phyloP scores from a whole-genome alignment of 257 asterid species.

The Jacaranda copaia region DNA sequence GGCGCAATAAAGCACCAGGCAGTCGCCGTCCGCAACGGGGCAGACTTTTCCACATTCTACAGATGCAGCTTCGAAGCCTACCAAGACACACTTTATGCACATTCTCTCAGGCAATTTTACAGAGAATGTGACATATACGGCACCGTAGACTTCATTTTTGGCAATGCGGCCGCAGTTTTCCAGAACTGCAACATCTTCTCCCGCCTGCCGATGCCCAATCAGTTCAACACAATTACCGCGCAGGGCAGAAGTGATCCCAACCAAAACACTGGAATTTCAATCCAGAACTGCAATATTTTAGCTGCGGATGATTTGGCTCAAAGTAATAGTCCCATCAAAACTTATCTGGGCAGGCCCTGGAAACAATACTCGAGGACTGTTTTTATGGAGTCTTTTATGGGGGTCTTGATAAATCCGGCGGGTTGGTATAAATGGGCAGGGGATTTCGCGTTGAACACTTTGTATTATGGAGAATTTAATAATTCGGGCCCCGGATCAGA shows the following conservation, averaged over 20 bases:
- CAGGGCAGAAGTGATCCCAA: conserved; percentile 59
- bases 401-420: conserved; percentile 34
- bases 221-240: conserved; percentile 60
- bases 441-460: conserved; percentile 57
- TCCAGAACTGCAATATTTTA: conserved; percentile 49
- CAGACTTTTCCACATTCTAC: conserved; percentile 62
- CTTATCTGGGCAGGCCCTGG: conserved; percentile 66
- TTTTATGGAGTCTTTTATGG: conserved; percentile 47
- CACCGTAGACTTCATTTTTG: conserved; percentile 64
- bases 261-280: conserved; percentile 63
- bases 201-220: conserved; percentile 45
- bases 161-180: conserved; percentile 56
- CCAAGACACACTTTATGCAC: conserved; percentile 57
- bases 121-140: conserved; percentile 59
- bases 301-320: conserved; percentile 50
- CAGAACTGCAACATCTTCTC: conserved; percentile 62
- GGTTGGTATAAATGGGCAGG: conserved; percentile 63
- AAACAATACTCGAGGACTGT: conserved; percentile 17
- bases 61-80: conserved; percentile 63
- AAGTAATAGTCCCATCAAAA: conserved; percentile 31
- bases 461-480: conserved; percentile 54
- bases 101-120: conserved; percentile 62
- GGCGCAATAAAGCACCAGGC: conserved; percentile 67
- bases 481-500: conserved; percentile 56
- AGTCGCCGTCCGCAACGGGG: conserved; percentile 58